Percentiles rank a stretch among this genome's conserved stretches.
Evolutionary conservation across 768 basidiomycete species (phyloP).

Genomic region (Lactifluus echinatus): DNA sequence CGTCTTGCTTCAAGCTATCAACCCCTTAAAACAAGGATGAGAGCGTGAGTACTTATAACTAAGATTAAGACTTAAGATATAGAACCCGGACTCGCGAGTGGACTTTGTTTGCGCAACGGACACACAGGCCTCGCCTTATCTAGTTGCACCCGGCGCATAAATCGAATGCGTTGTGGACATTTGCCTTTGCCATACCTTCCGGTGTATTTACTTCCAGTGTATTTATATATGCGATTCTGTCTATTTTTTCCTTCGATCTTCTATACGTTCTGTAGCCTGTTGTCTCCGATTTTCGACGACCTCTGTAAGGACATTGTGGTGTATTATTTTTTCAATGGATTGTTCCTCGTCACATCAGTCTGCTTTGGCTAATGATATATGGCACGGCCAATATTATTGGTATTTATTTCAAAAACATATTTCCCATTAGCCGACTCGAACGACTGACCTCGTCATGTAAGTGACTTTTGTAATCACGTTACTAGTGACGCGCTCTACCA

Average conservation of each 20-base stretch:
- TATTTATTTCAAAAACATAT: not conserved
- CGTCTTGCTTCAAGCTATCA: not conserved
- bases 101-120: not conserved
- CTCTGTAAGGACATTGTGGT: not conserved
- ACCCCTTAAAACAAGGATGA: not conserved
- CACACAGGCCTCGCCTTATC: not conserved
- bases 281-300: not conserved
- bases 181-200: not conserved
- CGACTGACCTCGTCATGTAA: slow-evolving; percentile 19
- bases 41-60: slow-evolving; percentile 2
- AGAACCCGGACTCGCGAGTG: not conserved
- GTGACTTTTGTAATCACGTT: slow-evolving; percentile 13
- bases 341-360: not conserved
- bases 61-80: not conserved
- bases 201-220: not conserved
- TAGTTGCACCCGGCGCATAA: not conserved
- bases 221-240: not conserved
- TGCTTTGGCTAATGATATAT: too few relatives aligned
- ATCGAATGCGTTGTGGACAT: not conserved
- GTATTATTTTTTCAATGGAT: not conserved
- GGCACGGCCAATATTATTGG: not conserved
- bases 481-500: slow-evolving; percentile 64
- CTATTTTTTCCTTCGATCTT: not conserved
- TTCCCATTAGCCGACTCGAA: slow-evolving; percentile 20
- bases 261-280: not conserved